Conservation (phyloP, 805 yeast species). For the Cephaloascus fragrans region DNA sequence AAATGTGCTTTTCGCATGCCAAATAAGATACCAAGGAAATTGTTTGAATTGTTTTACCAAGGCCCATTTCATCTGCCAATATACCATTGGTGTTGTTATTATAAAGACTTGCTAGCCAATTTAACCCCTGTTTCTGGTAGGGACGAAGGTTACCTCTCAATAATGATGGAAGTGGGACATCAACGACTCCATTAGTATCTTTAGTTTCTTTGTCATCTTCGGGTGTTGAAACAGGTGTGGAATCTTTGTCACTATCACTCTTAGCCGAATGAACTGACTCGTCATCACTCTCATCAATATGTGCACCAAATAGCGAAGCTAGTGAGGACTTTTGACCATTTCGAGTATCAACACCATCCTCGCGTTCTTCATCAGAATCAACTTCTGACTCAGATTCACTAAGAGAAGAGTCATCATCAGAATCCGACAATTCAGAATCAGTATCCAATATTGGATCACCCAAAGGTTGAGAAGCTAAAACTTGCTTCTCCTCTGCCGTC, state of each 20-base stretch:
- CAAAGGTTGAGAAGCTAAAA: not conserved
- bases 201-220: constrained; percentile 10
- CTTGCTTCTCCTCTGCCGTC: constrained; percentile 8
- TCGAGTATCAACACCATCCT: constrained; percentile 21
- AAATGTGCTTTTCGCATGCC: constrained; percentile 86
- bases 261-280: constrained; percentile 1
- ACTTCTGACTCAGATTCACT: not conserved
- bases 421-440: constrained; percentile 4
- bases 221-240: constrained; percentile 1
- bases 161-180: constrained; percentile 70
- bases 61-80: constrained; percentile 98
- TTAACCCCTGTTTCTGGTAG: constrained; percentile 92
- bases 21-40: constrained; percentile 77
- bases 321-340: constrained; percentile 9
- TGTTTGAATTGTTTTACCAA: constrained; percentile 95
- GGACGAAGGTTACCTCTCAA: constrained; percentile 78
- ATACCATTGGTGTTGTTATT: constrained; percentile 93
- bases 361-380: constrained; percentile 16
- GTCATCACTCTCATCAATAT: constrained; percentile 10
- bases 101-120: constrained; percentile 93
- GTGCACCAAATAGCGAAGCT: constrained; percentile 8
- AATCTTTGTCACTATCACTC: constrained; percentile 5
- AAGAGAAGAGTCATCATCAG: constrained; percentile 7
- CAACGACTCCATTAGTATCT: constrained; percentile 18
- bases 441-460: not conserved